These are phyloP conservation scores for Pseudophaeomoniella oleicola DNA, from an alignment of 2,329 filamentous ascomycete species.

Conservation along the genomic window DNA sequence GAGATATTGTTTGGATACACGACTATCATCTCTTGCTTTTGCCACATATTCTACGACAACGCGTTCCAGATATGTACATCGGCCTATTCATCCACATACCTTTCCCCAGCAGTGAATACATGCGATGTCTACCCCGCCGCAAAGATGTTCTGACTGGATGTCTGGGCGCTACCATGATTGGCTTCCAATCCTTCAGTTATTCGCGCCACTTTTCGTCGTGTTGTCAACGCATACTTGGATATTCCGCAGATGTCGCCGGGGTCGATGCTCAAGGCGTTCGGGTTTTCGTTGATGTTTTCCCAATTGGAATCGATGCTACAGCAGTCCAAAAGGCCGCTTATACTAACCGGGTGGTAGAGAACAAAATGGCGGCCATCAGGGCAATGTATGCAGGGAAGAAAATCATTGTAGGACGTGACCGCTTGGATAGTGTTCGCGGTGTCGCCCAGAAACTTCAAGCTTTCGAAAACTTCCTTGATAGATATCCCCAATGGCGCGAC, in stretches of 20 bases:
- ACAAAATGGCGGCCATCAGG: conserved; percentile 57
- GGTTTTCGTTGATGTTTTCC: conserved; percentile 84
- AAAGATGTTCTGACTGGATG: conserved; percentile 86
- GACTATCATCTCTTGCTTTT: conserved; percentile 89
- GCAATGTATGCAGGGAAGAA: conserved; percentile 78
- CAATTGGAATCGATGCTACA: conserved; percentile 83
- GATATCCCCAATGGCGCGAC: conserved; percentile 81
- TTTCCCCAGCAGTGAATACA: conserved; percentile 91
- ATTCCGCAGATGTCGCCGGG: conserved; percentile 69
- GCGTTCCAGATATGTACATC: conserved; percentile 78
- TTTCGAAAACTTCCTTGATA: conserved; percentile 80
- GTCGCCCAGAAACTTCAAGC: conserved; percentile 93
- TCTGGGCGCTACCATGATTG: conserved; percentile 80
- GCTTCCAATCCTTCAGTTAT: conserved; percentile 92
- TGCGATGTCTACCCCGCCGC: conserved; percentile 72
- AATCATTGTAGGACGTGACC: conserved; percentile 86
- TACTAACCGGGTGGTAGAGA: conserved; percentile 49
- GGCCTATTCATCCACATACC: conserved; percentile 89
- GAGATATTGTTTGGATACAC: conserved; percentile 83
- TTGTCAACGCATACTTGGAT: conserved; percentile 81
- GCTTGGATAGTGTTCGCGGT: conserved; percentile 82
- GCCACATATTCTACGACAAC: conserved; percentile 75
- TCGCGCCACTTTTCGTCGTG: conserved; percentile 89
- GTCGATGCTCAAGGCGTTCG: conserved; percentile 81
- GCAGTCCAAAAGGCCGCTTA: conserved; percentile 65